Percentiles rank a stretch among this genome's conserved stretches.
Conservation (phyloP, 441 rosid genomes). For the Populus hybrid region DNA sequence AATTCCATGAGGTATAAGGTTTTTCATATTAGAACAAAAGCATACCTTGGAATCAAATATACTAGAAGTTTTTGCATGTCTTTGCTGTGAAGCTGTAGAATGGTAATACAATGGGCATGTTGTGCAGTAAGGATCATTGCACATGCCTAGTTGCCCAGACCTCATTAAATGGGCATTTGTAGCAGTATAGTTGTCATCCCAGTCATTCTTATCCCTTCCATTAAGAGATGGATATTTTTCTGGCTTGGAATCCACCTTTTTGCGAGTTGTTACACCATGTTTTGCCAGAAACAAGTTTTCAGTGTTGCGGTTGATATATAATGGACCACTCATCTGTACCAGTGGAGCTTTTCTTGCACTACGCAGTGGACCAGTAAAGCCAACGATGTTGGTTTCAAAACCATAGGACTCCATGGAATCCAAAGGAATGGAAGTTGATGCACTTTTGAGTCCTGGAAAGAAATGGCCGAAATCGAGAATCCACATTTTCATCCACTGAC, state of each 20-base stretch:
- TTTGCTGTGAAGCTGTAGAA: conserved; percentile 25
- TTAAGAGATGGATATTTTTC: conserved; percentile 54
- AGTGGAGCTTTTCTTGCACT: conserved; percentile 50
- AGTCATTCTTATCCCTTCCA: conserved; percentile 38
- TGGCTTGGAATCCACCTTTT: conserved; percentile 26
- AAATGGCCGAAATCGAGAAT: conserved; percentile 34
- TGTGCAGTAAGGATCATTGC: conserved; percentile 95
- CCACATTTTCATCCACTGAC: conserved; percentile 24
- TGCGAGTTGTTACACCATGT: conserved; percentile 26
- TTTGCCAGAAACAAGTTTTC: conserved; percentile 28
- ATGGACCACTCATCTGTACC: conserved; percentile 74
- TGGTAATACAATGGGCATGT: conserved; percentile 78
- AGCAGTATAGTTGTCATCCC: conserved; percentile 36
- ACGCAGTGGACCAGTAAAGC: conserved; percentile 81
- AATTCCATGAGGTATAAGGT: neutral
- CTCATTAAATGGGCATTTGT: conserved; percentile 68
- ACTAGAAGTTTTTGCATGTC: neutral
- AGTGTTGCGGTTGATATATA: conserved; percentile 39
- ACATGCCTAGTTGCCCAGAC: conserved; percentile 85
- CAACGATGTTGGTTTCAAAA: conserved; percentile 38
- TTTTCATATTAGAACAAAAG: neutral
- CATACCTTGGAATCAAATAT: neutral
- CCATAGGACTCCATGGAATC: conserved; percentile 41
- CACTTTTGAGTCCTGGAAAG: conserved; percentile 50
- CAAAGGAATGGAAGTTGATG: conserved; percentile 54